Evolutionary conservation across 169 alveolate genomes (phyloP), one percentile per base, ranked within the genome.

Genomic region (Condylostoma magnum): DNA sequence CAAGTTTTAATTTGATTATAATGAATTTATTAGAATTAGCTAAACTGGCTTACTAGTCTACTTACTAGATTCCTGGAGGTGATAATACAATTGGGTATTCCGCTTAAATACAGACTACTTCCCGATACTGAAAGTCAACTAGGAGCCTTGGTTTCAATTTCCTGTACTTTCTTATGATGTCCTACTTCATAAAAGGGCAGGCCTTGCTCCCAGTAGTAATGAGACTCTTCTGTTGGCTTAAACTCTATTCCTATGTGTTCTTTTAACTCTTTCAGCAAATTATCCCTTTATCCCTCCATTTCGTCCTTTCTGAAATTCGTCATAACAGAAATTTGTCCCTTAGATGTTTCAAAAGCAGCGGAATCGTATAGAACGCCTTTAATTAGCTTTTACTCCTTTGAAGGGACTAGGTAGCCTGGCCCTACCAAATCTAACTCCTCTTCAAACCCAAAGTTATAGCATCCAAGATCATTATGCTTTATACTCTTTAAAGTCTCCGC

Each of bases 291-390:
- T 18, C n/a, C 27, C 20, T 41, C 20, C 10, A 15, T 41, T 10
- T 10, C 15, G 10, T 41, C 48, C 15, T 41, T 41, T n/a, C 28
- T 22, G 22, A 0, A 6, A 38, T 51, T 51, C 2, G 56, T 55
- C 71, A 60, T 60, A 41, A 60, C n/a, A 1, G 71, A 36, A 8
- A 60, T 22, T 3, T 37, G 10, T 37, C 31, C 31, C 8, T 18
- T n/a, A n/a, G 18, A 27, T 10, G 12, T 2, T 0, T 52, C 15
- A 41, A 60, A 60, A 6, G n/a, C 22, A 1, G 46, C 18, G 18
- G 71, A 60, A 41, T 60, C 71, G 31, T n/a, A 60, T 12, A 60
- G 56, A n/a, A 41, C 71, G 0, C 71, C 71, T 38, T 33, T 8
- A 38, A 60, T 1, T n/a, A 12, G 0, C 1, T 22, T n/a, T 36